Conservation (phyloP, 192 early-diverging fungal species). For the Borealophlyctis nickersoniae region DNA sequence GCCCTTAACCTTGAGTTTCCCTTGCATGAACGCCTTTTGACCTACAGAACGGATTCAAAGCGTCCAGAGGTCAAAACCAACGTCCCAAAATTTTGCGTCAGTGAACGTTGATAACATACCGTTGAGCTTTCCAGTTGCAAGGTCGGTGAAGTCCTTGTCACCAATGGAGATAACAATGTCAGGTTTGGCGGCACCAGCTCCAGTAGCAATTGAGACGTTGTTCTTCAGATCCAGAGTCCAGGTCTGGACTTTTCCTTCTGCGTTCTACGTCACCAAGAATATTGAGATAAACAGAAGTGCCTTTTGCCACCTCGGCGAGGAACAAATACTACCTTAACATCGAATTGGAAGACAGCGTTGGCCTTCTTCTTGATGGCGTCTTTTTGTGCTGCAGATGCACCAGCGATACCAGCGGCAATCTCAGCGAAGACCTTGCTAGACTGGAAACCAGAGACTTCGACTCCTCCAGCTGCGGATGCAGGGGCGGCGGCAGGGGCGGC, state of each 20-base stretch:
- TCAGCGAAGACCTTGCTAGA: slow-evolving; percentile 67
- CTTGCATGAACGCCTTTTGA: slow-evolving; percentile 45
- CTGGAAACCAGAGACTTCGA: slow-evolving; percentile 68
- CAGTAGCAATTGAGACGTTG: slow-evolving; percentile 28
- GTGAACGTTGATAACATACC: no score
- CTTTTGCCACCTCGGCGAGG: neutral
- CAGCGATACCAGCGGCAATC: slow-evolving; percentile 55
- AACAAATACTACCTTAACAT: slow-evolving; percentile 29
- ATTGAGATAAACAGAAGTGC: no score
- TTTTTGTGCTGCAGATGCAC: slow-evolving; percentile 51
- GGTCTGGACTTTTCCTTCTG: slow-evolving; percentile 34
- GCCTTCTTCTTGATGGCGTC: slow-evolving; percentile 61
- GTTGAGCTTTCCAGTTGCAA: slow-evolving; percentile 45
- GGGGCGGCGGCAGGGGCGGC: slow-evolving; percentile 16
- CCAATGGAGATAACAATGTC: slow-evolving; percentile 40
- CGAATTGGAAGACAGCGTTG: slow-evolving; percentile 58
- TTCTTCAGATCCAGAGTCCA: slow-evolving; percentile 47
- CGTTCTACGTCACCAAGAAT: slow-evolving; percentile 18
- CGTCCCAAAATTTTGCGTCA: slow-evolving; percentile 3
- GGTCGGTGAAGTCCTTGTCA: slow-evolving; percentile 44
- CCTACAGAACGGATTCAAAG: neutral
- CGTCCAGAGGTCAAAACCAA: neutral
- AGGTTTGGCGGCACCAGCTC: slow-evolving; percentile 27
- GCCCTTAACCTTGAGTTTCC: slow-evolving; percentile 52
- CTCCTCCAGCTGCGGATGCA: slow-evolving; percentile 3